A percentile compares a stretch with the other conserved stretches of the same genome.
Evolutionary conservation across 2,329 filamentous ascomycete genomes (phyloP).

Genomic region (Diaporthe sp.): DNA sequence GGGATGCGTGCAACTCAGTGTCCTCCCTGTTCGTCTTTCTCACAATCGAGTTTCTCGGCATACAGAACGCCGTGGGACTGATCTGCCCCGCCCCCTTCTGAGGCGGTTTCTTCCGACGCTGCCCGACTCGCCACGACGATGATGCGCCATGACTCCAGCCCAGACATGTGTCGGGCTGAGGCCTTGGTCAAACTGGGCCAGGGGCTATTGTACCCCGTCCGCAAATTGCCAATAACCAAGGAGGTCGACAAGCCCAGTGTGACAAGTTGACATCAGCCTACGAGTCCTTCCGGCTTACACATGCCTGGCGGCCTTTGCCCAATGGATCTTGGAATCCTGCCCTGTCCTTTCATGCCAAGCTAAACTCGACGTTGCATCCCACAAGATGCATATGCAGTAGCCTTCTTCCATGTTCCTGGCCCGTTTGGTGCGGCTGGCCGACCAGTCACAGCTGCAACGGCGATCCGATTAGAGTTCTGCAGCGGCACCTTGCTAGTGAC

Average conservation of each 20-base stretch:
- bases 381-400: conserved; percentile 19
- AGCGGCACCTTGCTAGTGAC: not conserved
- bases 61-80: not conserved
- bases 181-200: not conserved
- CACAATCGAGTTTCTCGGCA: not conserved
- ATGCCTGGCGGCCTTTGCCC: not conserved
- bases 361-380: conserved; percentile 8
- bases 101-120: not conserved
- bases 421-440: not conserved
- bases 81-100: not conserved
- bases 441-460: not conserved
- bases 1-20: not conserved
- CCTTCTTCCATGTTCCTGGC: conserved; percentile 13
- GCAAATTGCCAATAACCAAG: not conserved
- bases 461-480: not conserved
- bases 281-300: not conserved
- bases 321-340: not conserved
- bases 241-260: not conserved
- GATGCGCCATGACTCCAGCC: conserved; percentile 16
- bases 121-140: not conserved
- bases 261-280: not conserved
- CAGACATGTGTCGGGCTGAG: not conserved
- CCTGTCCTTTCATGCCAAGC: conserved; percentile 3
- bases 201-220: not conserved
- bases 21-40: not conserved